Evolutionary conservation across 1,284 basidiomycete genomes (phyloP).

Genomic region (Abortiporus biennis): DNA sequence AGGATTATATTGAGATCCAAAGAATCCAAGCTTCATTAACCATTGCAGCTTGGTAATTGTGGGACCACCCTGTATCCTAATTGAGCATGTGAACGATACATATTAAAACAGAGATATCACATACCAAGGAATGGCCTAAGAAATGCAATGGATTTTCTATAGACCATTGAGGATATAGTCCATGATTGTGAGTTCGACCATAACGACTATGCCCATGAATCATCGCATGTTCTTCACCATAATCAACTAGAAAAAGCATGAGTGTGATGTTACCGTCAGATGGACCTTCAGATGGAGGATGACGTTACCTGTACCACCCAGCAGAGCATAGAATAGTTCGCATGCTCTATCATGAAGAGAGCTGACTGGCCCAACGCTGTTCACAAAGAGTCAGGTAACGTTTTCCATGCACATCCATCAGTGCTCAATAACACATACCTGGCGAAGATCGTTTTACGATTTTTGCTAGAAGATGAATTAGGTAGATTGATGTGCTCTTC

Average conservation of each 20-base stretch:
- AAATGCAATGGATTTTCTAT: slow-evolving; percentile 40
- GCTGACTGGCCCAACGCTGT: slow-evolving; percentile 44
- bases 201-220: slow-evolving; percentile 34
- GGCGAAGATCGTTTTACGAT: slow-evolving; percentile 30
- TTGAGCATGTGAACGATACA: too few relatives aligned
- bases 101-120: slow-evolving; percentile 6
- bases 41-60: slow-evolving; percentile 43
- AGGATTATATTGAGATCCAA: slow-evolving; percentile 30
- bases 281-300: too few relatives aligned
- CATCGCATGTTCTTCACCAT: slow-evolving; percentile 32
- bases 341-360: slow-evolving; percentile 55
- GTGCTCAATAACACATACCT: slow-evolving; percentile 23
- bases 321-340: slow-evolving; percentile 47
- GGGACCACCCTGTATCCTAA: slow-evolving; percentile 35
- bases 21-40: slow-evolving; percentile 35
- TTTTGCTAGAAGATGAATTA: neutral
- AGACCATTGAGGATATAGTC: slow-evolving; percentile 47
- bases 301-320: slow-evolving; percentile 39
- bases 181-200: slow-evolving; percentile 33
- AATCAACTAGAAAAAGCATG: slow-evolving; percentile 27
- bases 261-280: too few relatives aligned
- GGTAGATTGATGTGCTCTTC: slow-evolving; percentile 28
- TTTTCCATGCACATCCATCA: neutral
- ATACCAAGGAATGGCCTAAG: slow-evolving; percentile 47
- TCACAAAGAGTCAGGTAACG: slow-evolving; percentile 2